Conservation (phyloP, 345 rosid genomes). For the Ailanthus altissimus region DNA sequence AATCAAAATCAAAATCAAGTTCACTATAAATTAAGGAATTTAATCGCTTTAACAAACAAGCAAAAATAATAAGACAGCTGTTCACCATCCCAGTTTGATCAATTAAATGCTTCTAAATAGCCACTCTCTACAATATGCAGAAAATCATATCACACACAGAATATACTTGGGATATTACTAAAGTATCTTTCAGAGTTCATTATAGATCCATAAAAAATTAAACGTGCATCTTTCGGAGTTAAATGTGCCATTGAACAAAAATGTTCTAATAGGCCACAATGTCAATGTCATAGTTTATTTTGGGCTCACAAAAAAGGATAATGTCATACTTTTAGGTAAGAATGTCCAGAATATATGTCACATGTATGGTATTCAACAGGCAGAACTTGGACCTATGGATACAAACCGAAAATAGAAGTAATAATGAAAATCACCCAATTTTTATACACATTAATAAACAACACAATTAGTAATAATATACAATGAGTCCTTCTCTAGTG, state of each 20-base stretch:
- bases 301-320: neutral
- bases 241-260: neutral
- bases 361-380: neutral
- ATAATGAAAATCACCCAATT: conserved; percentile 5
- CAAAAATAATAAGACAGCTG: neutral
- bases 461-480: neutral
- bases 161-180: neutral
- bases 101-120: neutral
- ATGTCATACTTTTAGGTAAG: neutral
- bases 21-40: neutral
- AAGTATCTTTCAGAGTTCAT: neutral
- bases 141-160: neutral
- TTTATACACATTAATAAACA: neutral
- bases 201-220: neutral
- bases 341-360: conserved; percentile 7
- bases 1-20: conserved; percentile 10
- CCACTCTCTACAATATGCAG: neutral
- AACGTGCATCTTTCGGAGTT: neutral
- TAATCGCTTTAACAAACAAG: neutral
- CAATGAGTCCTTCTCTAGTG: no score
- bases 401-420: neutral
- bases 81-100: neutral
- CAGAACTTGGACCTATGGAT: neutral
- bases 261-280: neutral
- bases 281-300: neutral